Conservation (phyloP, 2,329 filamentous ascomycete genomes). For the Tolypocladium amazonense region DNA sequence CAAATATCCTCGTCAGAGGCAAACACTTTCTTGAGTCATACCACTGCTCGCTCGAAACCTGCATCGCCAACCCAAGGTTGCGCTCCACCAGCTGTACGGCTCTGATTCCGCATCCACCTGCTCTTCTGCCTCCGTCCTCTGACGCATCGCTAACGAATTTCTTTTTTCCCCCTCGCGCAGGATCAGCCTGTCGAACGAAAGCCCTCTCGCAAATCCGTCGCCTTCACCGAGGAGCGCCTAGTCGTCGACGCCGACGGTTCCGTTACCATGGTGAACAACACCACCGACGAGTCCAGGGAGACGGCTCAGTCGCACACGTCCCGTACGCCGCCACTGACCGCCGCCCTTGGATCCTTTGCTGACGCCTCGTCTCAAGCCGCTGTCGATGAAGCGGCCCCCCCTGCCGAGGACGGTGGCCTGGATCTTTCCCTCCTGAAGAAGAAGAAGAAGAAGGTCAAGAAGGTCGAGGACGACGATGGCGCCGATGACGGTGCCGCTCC, state of each 20-base stretch:
- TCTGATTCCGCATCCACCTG: not conserved
- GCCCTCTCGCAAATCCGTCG: constrained; percentile 75
- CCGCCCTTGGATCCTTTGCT: constrained; percentile 45
- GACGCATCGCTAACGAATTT: not conserved
- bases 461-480: constrained; percentile 33
- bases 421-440: constrained; percentile 68
- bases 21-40: not conserved
- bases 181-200: constrained; percentile 42
- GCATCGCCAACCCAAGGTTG: not conserved
- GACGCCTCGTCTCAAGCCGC: constrained; percentile 31
- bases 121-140: not conserved
- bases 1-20: constrained; percentile 1
- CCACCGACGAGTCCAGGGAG: constrained; percentile 64
- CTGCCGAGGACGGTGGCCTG: constrained; percentile 41
- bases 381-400: constrained; percentile 32
- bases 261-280: constrained; percentile 66
- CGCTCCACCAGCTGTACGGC: not conserved
- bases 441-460: constrained; percentile 55
- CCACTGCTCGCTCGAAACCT: not conserved
- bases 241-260: constrained; percentile 85
- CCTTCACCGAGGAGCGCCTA: constrained; percentile 79
- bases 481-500: constrained; percentile 34
- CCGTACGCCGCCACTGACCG: constrained; percentile 51
- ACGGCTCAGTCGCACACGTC: constrained; percentile 71
- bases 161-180: constrained; percentile 10